Evolutionary conservation across 2,329 filamentous ascomycete species (phyloP).

Genomic region (Ceratocystis huliohia): DNA sequence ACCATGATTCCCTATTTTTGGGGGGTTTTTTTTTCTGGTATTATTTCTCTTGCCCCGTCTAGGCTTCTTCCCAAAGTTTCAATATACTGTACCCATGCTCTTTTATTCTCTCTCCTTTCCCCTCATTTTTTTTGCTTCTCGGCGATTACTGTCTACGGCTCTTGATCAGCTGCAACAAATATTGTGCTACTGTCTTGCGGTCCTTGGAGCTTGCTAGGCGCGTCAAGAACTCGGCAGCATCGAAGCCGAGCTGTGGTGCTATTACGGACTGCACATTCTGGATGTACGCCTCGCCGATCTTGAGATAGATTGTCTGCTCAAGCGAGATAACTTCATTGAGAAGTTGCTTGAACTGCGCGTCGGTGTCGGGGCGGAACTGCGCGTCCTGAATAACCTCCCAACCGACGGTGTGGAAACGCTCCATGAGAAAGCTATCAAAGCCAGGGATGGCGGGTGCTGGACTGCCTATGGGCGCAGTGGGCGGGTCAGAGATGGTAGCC

Average conservation of each 20-base stretch:
- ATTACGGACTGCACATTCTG: constrained; percentile 51
- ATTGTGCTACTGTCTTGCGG: constrained; percentile 50
- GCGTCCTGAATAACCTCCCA: constrained; percentile 78
- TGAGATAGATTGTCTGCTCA: constrained; percentile 80
- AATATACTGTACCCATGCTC: neutral
- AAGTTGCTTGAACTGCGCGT: constrained; percentile 80
- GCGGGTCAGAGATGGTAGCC: constrained; percentile 42
- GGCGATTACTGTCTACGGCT: constrained; percentile 28
- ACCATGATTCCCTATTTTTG: constrained; percentile 7
- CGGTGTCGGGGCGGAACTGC: constrained; percentile 62
- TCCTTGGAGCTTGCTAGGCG: constrained; percentile 46
- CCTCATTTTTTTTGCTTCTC: neutral
- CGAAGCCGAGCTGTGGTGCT: constrained; percentile 52
- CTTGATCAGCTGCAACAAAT: constrained; percentile 47
- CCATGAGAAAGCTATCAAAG: constrained; percentile 83
- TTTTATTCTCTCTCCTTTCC: neutral
- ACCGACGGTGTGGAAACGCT: constrained; percentile 74
- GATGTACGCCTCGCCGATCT: constrained; percentile 74
- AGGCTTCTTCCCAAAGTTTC: neutral
- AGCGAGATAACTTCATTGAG: constrained; percentile 75
- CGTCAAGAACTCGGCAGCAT: constrained; percentile 47
- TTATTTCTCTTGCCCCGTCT: neutral
- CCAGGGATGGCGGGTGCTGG: constrained; percentile 58
- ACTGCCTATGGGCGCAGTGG: constrained; percentile 33
- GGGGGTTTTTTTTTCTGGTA: neutral